phyloP scores from a whole-genome alignment of 202 grass and related monocot species.

The Musa balbisiana region DNA sequence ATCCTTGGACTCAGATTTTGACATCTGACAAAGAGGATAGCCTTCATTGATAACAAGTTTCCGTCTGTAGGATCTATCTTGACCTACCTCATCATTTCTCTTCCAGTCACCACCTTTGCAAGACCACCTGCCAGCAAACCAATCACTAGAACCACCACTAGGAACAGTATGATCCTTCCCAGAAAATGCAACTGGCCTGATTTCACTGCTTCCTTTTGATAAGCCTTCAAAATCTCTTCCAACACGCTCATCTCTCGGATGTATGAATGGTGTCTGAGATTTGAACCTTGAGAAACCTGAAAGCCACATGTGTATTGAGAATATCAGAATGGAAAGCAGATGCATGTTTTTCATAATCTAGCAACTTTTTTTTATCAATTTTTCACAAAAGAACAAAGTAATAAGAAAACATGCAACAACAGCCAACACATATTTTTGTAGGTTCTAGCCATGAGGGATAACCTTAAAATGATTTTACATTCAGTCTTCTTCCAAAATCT shows the following conservation, averaged over 20 bases:
- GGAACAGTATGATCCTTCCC: slow-evolving; percentile 31
- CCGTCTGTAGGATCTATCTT: slow-evolving; percentile 55
- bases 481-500: neutral
- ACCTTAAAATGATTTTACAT: neutral
- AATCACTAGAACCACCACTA: slow-evolving; percentile 44
- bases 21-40: slow-evolving; percentile 74
- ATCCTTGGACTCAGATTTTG: slow-evolving; percentile 55
- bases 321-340: too few relatives aligned
- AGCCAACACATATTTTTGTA: too few relatives aligned
- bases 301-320: slow-evolving; percentile 18
- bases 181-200: slow-evolving; percentile 24
- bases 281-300: slow-evolving; percentile 67
- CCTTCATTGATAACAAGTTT: slow-evolving; percentile 90
- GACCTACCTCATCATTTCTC: slow-evolving; percentile 70
- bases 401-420: too few relatives aligned
- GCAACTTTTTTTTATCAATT: too few relatives aligned
- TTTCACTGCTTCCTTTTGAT: slow-evolving; percentile 27
- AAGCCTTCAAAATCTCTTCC: slow-evolving; percentile 32
- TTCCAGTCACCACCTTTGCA: slow-evolving; percentile 97
- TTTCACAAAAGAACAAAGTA: too few relatives aligned
- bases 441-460: neutral
- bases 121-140: slow-evolving; percentile 75
- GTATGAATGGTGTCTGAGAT: slow-evolving; percentile 17
- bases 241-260: slow-evolving; percentile 42
- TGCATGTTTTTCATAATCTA: too few relatives aligned